Evolutionary conservation across 2,329 filamentous ascomycete species (phyloP), one percentile per base, ranked within the genome.

Genomic region (Penicillium sp.): DNA sequence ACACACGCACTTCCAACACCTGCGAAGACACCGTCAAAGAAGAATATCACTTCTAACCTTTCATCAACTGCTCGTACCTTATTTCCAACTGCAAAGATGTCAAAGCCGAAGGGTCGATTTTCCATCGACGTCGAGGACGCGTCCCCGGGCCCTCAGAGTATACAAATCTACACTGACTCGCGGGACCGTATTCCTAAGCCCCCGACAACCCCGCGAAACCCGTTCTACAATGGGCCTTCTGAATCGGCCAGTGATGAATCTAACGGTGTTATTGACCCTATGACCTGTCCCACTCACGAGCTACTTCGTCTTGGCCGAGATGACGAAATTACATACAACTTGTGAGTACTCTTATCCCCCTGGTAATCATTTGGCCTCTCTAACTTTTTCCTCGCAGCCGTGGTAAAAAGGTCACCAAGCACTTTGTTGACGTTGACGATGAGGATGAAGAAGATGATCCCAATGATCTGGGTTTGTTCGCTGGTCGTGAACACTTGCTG

Each of bases 111-210:
- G 65, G 73, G 72, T 50, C 76, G 73, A 23, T 80, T 77, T 60
- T 79, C 77, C 1, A 66, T 81, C 25, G 77, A 78, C 57, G 78
- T 79, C 46, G 67, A 69, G 27, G 70, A 75, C 14, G 68, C 75
- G 29, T 55, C 69, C 14, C n/a, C 54, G 4, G 46, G 35, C 11
- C 27, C 14, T 16, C 21, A 51, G 23, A 50, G 51, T 53, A 83
- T 87, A 46, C 72, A 82, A 50, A 85, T 88, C 59, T 88, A 81
- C 72, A 87, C 84, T n/a, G 85, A 88, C 64, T 82, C 83, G 26
- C 82, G 85, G 62, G 85, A 87, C 66, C 81, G 83, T 46, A 75
- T 87, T 31, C 85, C 85, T 14, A 77, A 81, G 50, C 57, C 80
- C 2, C 82, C 83, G 60, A 68, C 77, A 4, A 77, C 74, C 33